Percentiles rank a stretch among this genome's conserved stretches.
These are phyloP conservation scores for Aspergillus ibericus DNA, from an alignment of 2,329 filamentous ascomycete species.

Conservation along the genomic window DNA sequence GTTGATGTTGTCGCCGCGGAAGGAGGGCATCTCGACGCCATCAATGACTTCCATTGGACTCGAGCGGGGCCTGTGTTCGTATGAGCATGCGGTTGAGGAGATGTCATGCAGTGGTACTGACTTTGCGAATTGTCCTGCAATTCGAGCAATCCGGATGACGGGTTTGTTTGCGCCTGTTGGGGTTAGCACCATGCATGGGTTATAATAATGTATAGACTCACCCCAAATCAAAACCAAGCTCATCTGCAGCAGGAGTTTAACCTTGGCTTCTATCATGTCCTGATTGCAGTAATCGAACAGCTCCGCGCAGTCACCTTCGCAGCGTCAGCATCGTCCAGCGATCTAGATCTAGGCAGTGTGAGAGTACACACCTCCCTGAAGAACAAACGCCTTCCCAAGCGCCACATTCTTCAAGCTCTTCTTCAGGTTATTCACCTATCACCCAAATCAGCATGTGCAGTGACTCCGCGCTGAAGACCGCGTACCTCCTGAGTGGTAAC, in stretches of 20 bases:
- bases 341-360: too few relatives aligned
- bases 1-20: constrained; percentile 94
- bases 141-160: constrained; percentile 89
- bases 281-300: constrained; percentile 95
- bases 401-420: constrained; percentile 80
- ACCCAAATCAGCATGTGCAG: neutral
- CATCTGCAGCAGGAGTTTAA: constrained; percentile 97
- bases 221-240: constrained; percentile 91
- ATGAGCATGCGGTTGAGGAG: neutral
- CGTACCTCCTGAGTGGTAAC: constrained; percentile 48
- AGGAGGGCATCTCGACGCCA: constrained; percentile 80
- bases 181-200: neutral
- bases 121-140: constrained; percentile 98
- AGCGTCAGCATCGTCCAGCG: neutral
- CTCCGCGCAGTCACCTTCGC: constrained; percentile 77
- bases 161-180: constrained; percentile 61
- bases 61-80: constrained; percentile 63
- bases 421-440: constrained; percentile 71
- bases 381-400: constrained; percentile 83
- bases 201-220: constrained; percentile 39
- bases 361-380: constrained; percentile 71
- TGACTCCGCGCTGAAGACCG: neutral
- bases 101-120: constrained; percentile 18
- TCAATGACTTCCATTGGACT: constrained; percentile 81
- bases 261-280: constrained; percentile 87